These are phyloP conservation scores for Trypanosoma scelopori DNA, from an alignment of 208 protist genomes.

Conservation along the genomic window DNA sequence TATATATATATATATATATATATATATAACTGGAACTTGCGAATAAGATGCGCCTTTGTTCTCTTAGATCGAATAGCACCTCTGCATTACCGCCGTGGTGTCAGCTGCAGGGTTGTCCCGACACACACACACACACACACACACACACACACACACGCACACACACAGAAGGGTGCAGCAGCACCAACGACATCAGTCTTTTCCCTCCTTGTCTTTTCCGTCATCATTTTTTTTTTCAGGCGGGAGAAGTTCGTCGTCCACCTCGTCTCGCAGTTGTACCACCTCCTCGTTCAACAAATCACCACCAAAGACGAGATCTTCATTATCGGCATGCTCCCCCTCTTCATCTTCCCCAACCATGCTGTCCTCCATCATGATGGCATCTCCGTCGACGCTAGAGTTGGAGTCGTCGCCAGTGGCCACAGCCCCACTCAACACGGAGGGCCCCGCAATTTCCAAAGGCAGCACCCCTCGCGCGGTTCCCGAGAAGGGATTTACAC, in stretches of 20 bases:
- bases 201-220: too few relatives aligned
- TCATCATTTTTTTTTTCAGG: too few relatives aligned
- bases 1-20: too few relatives aligned
- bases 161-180: too few relatives aligned
- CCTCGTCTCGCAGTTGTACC: background rate
- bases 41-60: too few relatives aligned
- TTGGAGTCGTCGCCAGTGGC: background rate
- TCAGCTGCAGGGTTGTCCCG: too few relatives aligned
- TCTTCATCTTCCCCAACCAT: conserved; percentile 15
- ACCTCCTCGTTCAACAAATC: background rate
- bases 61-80: too few relatives aligned
- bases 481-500: conserved; percentile 75
- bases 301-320: conserved; percentile 1
- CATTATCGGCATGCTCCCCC: conserved; percentile 11
- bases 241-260: background rate
- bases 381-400: conserved; percentile 1
- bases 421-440: conserved; percentile 18
- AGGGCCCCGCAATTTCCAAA: conserved; percentile 18
- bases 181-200: too few relatives aligned
- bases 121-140: too few relatives aligned
- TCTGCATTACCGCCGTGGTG: too few relatives aligned
- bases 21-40: too few relatives aligned
- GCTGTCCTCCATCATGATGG: conserved; percentile 14
- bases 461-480: conserved; percentile 37
- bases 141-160: too few relatives aligned